Conservation (phyloP, 2,329 filamentous ascomycete genomes). For the Ambrosiella xylebori region DNA sequence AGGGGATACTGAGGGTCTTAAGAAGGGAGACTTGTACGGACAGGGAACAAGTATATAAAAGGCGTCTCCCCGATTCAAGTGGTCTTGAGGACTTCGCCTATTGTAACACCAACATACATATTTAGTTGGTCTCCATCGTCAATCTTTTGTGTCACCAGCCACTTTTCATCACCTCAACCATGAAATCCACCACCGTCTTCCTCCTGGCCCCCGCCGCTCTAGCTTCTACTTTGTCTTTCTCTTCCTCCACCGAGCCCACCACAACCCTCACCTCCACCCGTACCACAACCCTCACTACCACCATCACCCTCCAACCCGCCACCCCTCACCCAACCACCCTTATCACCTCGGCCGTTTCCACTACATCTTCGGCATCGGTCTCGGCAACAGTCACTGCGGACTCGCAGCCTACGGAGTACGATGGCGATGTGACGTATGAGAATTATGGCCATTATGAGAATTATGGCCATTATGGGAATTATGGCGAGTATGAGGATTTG, state of each 20-base stretch:
- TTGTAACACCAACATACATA: too few relatives aligned
- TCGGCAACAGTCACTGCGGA: background rate
- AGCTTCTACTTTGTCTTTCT: background rate
- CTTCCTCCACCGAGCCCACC: background rate
- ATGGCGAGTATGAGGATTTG: background rate
- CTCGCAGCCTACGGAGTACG: too few relatives aligned
- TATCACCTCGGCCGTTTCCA: background rate
- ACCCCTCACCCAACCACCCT: background rate
- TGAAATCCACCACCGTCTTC: background rate
- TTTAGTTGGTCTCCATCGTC: too few relatives aligned
- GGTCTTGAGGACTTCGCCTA: too few relatives aligned
- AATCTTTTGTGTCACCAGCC: too few relatives aligned
- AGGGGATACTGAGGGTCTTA: too few relatives aligned
- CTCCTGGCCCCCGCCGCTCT: background rate
- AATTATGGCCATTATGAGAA: background rate
- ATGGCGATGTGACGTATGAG: background rate
- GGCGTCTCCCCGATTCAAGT: too few relatives aligned
- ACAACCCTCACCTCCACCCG: conserved; percentile 6
- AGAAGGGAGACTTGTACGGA: too few relatives aligned
- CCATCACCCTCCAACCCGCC: conserved; percentile 1
- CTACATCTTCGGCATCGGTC: background rate
- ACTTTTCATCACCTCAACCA: background rate
- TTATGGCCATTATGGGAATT: conserved; percentile 1
- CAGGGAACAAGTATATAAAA: too few relatives aligned
- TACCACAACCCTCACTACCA: background rate